Evolutionary conservation across 2,329 filamentous ascomycete species (phyloP).

Genomic region (Monosporascus sp.): DNA sequence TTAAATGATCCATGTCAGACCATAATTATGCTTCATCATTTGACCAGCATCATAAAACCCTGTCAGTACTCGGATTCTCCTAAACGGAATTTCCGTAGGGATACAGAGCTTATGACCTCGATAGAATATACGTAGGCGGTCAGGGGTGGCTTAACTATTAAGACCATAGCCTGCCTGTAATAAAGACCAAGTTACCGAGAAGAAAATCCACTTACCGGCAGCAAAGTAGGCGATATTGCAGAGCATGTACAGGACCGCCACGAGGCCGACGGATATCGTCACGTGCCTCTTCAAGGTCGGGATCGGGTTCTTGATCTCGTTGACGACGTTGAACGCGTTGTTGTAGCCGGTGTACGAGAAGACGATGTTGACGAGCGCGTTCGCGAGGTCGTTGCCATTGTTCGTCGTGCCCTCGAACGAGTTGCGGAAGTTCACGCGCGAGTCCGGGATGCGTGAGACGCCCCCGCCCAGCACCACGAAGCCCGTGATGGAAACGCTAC

Average conservation of each 20-base stretch:
- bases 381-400: conserved; percentile 42
- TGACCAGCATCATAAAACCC: too few relatives aligned
- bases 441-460: conserved; percentile 40
- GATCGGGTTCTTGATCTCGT: conserved; percentile 52
- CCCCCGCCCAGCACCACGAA: conserved; percentile 57
- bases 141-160: too few relatives aligned
- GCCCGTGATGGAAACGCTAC: conserved; percentile 49
- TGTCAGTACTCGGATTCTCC: too few relatives aligned
- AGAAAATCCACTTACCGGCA: conserved; percentile 29
- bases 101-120: too few relatives aligned
- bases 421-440: conserved; percentile 47
- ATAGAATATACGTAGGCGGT: too few relatives aligned
- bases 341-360: conserved; percentile 53
- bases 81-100: too few relatives aligned
- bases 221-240: conserved; percentile 57
- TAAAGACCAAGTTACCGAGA: not conserved
- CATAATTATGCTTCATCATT: too few relatives aligned
- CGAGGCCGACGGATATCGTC: conserved; percentile 42
- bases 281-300: conserved; percentile 47
- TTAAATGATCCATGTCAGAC: too few relatives aligned
- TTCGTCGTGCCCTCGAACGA: conserved; percentile 45
- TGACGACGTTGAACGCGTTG: conserved; percentile 56
- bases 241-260: conserved; percentile 49
- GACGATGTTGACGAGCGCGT: conserved; percentile 53
- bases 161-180: too few relatives aligned